Evolutionary conservation across 768 basidiomycete genomes (phyloP).

Genomic region (Rhodotorula toruloides): DNA sequence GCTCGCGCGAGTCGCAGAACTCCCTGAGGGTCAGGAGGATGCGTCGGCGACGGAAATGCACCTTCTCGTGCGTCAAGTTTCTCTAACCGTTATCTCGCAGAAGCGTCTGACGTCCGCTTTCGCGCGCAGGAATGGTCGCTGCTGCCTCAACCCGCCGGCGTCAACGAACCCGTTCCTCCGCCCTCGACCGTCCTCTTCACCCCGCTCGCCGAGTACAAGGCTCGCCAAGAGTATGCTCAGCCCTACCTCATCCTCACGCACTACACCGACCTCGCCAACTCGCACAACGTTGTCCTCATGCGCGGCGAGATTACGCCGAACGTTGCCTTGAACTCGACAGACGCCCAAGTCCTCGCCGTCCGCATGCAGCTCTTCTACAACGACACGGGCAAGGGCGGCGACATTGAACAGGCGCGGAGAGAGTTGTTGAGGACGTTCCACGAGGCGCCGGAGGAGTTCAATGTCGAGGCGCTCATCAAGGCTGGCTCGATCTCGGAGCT

Average conservation of each 20-base stretch:
- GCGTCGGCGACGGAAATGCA: constrained; percentile 48
- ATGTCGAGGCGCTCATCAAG: constrained; percentile 72
- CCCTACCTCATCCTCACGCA: constrained; percentile 85
- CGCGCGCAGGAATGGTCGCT: constrained; percentile 80
- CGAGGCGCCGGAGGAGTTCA: constrained; percentile 68
- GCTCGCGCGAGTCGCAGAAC: constrained; percentile 56
- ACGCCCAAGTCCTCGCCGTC: constrained; percentile 76
- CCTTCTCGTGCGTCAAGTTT: constrained; percentile 31
- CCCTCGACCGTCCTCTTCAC: constrained; percentile 80
- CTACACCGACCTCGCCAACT: constrained; percentile 77
- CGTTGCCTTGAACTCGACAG: constrained; percentile 61
- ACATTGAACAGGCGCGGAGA: constrained; percentile 49
- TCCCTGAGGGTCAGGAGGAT: constrained; percentile 58
- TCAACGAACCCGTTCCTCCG: constrained; percentile 50
- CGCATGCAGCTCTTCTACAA: constrained; percentile 79
- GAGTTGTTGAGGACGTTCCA: constrained; percentile 66
- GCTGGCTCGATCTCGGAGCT: background rate
- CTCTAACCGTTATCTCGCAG: background rate
- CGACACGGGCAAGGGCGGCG: constrained; percentile 41
- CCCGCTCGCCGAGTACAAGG: constrained; percentile 87
- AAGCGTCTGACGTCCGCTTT: background rate
- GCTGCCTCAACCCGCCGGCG: constrained; percentile 54
- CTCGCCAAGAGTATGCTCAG: constrained; percentile 73
- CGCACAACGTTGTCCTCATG: constrained; percentile 77
- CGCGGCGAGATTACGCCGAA: constrained; percentile 67